phyloP scores from a whole-genome alignment of 1,284 basidiomycete species.

The Xerocomus nothofagi region DNA sequence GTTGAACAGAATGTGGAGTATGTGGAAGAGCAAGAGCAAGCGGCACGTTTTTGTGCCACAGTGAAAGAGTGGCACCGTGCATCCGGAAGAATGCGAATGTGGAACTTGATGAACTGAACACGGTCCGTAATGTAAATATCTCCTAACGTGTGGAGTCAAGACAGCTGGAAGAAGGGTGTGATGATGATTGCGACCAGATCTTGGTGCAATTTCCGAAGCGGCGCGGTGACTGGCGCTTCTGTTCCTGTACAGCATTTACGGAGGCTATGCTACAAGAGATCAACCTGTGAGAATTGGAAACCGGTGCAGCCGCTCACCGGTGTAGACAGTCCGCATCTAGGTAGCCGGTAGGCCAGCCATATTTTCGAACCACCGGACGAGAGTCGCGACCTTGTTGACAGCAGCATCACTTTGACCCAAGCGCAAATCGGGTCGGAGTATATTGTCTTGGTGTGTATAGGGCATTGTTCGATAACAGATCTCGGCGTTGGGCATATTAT shows the following conservation, averaged over 20 bases:
- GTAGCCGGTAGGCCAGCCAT: conserved; percentile 54
- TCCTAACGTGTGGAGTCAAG: conserved; percentile 18
- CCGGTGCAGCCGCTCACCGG: conserved; percentile 19
- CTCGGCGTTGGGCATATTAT: conserved; percentile 55
- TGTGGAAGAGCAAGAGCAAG: conserved; percentile 8
- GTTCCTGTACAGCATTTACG: conserved; percentile 27
- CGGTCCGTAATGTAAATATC: conserved; percentile 16
- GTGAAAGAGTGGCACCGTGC: conserved; percentile 12
- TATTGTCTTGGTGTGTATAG: conserved; percentile 54
- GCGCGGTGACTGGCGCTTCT: conserved; percentile 25
- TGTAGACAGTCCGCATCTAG: conserved; percentile 8
- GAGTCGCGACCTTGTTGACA: conserved; percentile 61
- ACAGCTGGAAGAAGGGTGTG: conserved; percentile 18
- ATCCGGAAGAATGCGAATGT: conserved; percentile 10
- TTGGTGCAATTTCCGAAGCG: conserved; percentile 29
- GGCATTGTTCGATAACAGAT: conserved; percentile 80
- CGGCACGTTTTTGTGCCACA: conserved; percentile 21
- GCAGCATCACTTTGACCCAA: conserved; percentile 66
- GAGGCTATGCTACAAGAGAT: conserved; percentile 16
- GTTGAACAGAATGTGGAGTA: conserved; percentile 19
- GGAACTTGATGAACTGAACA: conserved; percentile 11
- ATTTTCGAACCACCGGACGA: conserved; percentile 70
- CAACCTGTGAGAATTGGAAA: conserved; percentile 9
- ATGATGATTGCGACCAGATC: conserved; percentile 18
- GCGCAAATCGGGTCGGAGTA: conserved; percentile 67